Base-by-base conservation (phyloP, 2,329 filamentous ascomycete species). In the Davidsoniella eucalypti region DNA sequence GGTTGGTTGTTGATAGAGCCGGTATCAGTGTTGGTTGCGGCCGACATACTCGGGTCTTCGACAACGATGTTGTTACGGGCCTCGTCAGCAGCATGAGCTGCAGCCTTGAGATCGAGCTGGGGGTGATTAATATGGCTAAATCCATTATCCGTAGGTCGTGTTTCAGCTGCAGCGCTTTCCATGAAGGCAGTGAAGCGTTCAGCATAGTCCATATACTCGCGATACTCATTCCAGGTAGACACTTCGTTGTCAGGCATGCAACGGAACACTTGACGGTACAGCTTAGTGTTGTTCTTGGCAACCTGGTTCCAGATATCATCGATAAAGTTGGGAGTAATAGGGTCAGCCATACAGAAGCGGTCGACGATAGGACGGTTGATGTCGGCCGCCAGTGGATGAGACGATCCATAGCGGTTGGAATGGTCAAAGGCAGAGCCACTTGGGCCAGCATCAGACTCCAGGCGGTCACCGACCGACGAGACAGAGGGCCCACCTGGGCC, bases 171-270 rank as follows among this genome's bases (percentile, higher is more conserved):
- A 63, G 69, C 85, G 64, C 67, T 67, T 44, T 71, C 70, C 71
- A 76, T 75, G 60, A 68, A 75, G 57, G 83, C 80, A 51, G 76
- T 75, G 68, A 98, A 95, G 43, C 80, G 76, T 56, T 83, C 78
- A 16, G 75, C 73, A 61, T 95, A 96, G 4, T 79, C 73, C 49
- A 76, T 72, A 60, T 84, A 94, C 56, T 93, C 83, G 55, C 85
- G 82, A 65, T 98, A 98, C 55, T 94, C 84, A 56, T 84, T 80
- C 92, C 92, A 98, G 41, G 84, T 90, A 55, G 79, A 82, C 23
- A 94, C 92, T 60, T 95, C 87, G 47, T 81, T 95, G 62, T 98
- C 92, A 1, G 92, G 92, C 84, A 94, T 93, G 64, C 88, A 95
- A 44, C 88, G 80, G 69, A 98, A 98, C 7, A 98, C 90, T 54